Evolutionary conservation across 805 yeast genomes (phyloP), one percentile per base, ranked within the genome.

Genomic region (Jamesozyma spencerorum): DNA sequence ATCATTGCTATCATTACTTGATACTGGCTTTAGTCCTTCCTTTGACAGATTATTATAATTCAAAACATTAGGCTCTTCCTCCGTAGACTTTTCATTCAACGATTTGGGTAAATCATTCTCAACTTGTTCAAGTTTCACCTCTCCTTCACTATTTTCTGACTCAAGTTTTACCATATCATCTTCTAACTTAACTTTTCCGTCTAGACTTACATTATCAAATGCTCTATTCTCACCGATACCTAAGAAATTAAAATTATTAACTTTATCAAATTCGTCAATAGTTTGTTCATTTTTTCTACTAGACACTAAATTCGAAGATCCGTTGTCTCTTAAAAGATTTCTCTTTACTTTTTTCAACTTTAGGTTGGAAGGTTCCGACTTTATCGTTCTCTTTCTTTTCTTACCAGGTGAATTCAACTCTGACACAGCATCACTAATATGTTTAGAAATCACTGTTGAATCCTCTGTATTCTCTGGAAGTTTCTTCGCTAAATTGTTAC

Each of bases 391-490:
- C 37, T 37, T 46, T 20, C 54, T 43, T 22, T 22, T 22, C 36
- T 48, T 55, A 2, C 58, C 57, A 13, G 58, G 58, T 1, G 58
- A 54, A 22, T 48, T 51, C 15, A 55, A 40, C 22, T 44, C 43
- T 5, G 49, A 40, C 1, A 55, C 50, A 10, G 48, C 45, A 3
- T 46, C 37, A 3, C 33, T 44, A 3, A 56, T 47, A 34, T 51
- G 36, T 17, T 37, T 39, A 38, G 55, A 54, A 3, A 56, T 45
- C 4, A 47, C 29, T 3, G 43, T 44, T 3, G 49, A 39, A 37
- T 56, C 61, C 4, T 43, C 28, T 14, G 33, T 31, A 13, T 33
- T 39, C 2, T 36, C 35, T 3, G 37, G 37, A 11, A 24, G 8
- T 4, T 10, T 18, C 14, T 36, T 18, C 14, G 29, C 22, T 18